Evolutionary conservation across 148 eudicot species (phyloP).

Genomic region (Amaranthus cruentus): DNA sequence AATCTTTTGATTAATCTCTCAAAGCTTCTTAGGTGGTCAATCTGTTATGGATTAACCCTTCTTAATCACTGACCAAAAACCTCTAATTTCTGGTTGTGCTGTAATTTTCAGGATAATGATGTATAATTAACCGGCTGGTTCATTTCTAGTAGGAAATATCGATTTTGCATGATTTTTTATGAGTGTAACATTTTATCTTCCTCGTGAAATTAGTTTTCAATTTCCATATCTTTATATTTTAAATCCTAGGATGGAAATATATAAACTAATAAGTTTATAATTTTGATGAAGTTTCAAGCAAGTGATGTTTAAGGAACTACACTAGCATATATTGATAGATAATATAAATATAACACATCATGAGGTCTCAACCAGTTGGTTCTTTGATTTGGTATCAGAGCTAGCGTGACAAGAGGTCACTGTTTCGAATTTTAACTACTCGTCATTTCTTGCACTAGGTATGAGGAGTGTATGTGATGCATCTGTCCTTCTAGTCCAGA

Average conservation of each 20-base stretch:
- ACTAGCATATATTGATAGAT: background rate
- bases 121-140: background rate
- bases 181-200: slow-evolving; percentile 22
- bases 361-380: background rate
- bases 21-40: slow-evolving; percentile 10
- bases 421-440: too few species aligned
- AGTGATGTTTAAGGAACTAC: background rate
- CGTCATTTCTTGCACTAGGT: too few species aligned
- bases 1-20: background rate
- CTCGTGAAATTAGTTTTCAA: slow-evolving; percentile 1
- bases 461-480: too few species aligned
- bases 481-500: too few species aligned
- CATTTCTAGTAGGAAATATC: background rate
- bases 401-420: too few species aligned
- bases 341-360: background rate
- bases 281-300: background rate
- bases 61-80: slow-evolving; percentile 10
- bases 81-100: slow-evolving; percentile 17
- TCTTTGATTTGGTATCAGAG: background rate
- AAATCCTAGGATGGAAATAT: slow-evolving; percentile 1
- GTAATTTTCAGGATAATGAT: slow-evolving; percentile 29
- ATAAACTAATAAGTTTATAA: background rate
- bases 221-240: background rate
- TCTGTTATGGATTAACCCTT: slow-evolving; percentile 14
- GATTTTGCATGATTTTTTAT: slow-evolving; percentile 6